These are phyloP conservation scores for Tolypocladium guangdongense DNA, from an alignment of 2,329 filamentous ascomycete species.

Conservation along the genomic window DNA sequence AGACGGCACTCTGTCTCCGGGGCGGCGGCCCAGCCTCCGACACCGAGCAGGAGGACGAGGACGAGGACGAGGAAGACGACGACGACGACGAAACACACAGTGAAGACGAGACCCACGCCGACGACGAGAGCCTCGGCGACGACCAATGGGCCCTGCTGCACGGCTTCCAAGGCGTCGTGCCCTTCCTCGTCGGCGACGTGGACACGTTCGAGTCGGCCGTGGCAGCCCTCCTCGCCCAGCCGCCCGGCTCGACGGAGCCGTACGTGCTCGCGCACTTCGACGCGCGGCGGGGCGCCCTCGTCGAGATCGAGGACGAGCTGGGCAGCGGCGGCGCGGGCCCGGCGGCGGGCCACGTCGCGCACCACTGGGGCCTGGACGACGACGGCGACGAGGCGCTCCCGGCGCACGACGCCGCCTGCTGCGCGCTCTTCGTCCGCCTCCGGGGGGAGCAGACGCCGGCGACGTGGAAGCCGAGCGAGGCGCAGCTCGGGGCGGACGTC, in stretches of 20 bases:
- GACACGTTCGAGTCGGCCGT: conserved; percentile 10
- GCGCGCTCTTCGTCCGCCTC: conserved; percentile 13
- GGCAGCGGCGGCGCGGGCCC: background rate
- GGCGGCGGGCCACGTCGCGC: too few species aligned
- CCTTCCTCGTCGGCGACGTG: conserved; percentile 11
- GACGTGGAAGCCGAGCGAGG: conserved; percentile 11
- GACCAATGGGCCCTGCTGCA: conserved; percentile 8
- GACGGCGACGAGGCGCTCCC: background rate
- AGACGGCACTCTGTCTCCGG: background rate
- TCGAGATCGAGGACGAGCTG: background rate
- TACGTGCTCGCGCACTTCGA: conserved; percentile 8
- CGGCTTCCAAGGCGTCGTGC: conserved; percentile 21
- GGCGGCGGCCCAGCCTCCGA: background rate
- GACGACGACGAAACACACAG: background rate
- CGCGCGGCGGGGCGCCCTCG: background rate
- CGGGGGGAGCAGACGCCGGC: background rate
- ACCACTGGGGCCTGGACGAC: background rate
- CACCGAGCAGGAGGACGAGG: background rate
- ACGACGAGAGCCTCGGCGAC: too few species aligned
- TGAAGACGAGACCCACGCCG: background rate
- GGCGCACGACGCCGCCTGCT: background rate
- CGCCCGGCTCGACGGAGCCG: background rate
- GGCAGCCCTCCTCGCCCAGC: conserved; percentile 12
- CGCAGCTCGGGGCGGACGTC: conserved; percentile 8
- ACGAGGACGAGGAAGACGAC: background rate